Evolutionary conservation across 2,329 filamentous ascomycete genomes (phyloP), one percentile per base, ranked within the genome.

Genomic region (Emericellopsis cladophorae): DNA sequence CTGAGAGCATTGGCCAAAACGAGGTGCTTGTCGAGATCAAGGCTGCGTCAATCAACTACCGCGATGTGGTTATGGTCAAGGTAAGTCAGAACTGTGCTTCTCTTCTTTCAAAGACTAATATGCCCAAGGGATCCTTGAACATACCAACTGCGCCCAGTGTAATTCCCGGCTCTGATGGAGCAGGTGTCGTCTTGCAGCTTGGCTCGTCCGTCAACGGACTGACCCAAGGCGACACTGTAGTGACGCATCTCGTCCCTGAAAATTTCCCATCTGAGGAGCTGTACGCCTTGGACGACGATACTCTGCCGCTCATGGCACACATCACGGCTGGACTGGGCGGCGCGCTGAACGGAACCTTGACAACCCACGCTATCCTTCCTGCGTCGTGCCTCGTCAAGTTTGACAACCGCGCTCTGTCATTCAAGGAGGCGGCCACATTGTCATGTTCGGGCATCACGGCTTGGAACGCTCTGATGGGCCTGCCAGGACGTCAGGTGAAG

Each of bases 11-110:
- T 2, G 74, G 70, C 3, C 67, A 77, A 36, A 65, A 70, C 40
- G 74, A 81, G 37, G 74, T 80, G 5, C 60, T 81, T 5, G 73
- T 81, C 48, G 74, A 76, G 54, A 60, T 72, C 2, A 51, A 64
- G n/a, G 67, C 61, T 4, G 67, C 63, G 1, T 66, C 65, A 11
- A 51, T 72, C 39, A 72, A 72, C 45, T 70, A 69, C 44, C 58
- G 68, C 21, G 68, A 72, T 26, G 48, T 72, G 8, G 56, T 61
- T 14, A 68, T 71, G 39, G 59, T 64, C 0, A 55, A 36, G 3
- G 56, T 55, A 43, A 33, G 16, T 24, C n/a, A 12, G 1, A 32
- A 16, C 26, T 15, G n/a, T 14, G 22, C 18, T 36, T 5, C 12
- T 33, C 10, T 26, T 8, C 33, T 22, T 21, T 22, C 7, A 29